Base-by-base conservation (phyloP, 495 filamentous ascomycete genomes). In the Aspergillus baeticus region DNA sequence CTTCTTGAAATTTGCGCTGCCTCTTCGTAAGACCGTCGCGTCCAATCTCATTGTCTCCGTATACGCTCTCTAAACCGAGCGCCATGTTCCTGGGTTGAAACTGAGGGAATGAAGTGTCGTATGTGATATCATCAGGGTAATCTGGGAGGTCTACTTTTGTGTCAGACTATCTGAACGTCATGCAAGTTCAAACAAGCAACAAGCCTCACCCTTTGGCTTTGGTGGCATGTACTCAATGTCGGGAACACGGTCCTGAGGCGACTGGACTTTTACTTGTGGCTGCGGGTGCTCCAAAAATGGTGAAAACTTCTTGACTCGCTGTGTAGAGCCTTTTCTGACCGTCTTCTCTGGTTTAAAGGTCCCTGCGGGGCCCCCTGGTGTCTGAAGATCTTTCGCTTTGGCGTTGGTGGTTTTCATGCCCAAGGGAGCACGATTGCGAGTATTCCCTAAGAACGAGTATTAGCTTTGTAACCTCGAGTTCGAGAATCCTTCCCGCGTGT, bases 371-470 rank as follows among this genome's bases (percentile, higher is more conserved):
- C 77, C 77, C 23, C 74, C 81, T 1, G 85, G 84, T 5, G 84
- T 90, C 61, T 87, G 84, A 35, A 86, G 79, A 5, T 80, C 80
- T 63, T 79, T 89, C 48, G 89, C 81, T 75, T 94, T 97, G 37
- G 88, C 89, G 72, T 99, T 99, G 39, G 94, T 97, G 0, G 93
- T 98, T 72, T 99, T 99, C 76, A 86, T 81, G 35, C 95, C 95
- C 47, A 97, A 73, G 4, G 90, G 87, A 36, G 94, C 92, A 57
- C 91, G 86, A 43, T 80, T 87, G 37, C 84, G 83, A 43, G 86
- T 81, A 41, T 80, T 88, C 90, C 55, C 21, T 42, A 53, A 26
- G 35, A 41, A 6, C 15, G 47, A 18, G 21, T 6, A 59, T 80
- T 61, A 76, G 75, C 54, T 17, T 10, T 29, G 26, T 23, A 31